These are phyloP conservation scores for Spergularia bocconei DNA, from an alignment of 148 eudicot genomes.

Conservation along the genomic window DNA sequence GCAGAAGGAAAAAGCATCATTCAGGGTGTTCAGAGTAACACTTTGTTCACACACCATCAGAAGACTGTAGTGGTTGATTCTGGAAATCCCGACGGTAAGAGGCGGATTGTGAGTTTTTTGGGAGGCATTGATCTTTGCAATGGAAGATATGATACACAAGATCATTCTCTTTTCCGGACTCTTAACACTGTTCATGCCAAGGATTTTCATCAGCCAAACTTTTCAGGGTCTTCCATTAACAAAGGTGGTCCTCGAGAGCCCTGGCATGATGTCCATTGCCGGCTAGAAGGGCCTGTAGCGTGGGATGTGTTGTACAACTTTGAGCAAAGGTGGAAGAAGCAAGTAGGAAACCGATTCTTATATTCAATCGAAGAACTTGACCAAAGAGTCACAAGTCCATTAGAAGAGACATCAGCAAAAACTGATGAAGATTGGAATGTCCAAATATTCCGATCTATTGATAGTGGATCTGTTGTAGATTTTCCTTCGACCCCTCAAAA, in stretches of 20 bases:
- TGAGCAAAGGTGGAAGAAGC: conserved; percentile 81
- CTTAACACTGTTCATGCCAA: conserved; percentile 43
- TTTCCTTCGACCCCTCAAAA: conserved; percentile 44
- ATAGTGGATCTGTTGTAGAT: conserved; percentile 54
- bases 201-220: conserved; percentile 87
- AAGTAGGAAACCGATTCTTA: conserved; percentile 40
- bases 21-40: conserved; percentile 49
- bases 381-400: conserved; percentile 32
- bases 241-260: conserved; percentile 96
- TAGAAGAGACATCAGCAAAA: conserved; percentile 21
- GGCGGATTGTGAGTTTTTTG: conserved; percentile 56
- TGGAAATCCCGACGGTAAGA: conserved; percentile 34
- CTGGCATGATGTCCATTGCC: conserved; percentile 87
- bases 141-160: conserved; percentile 70
- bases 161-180: conserved; percentile 61
- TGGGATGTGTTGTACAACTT: conserved; percentile 89
- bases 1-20: conserved; percentile 46
- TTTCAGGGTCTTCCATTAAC: conserved; percentile 47
- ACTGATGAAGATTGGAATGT: conserved; percentile 70
- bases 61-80: conserved; percentile 64
- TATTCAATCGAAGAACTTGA: conserved; percentile 40
- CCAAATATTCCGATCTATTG: conserved; percentile 81
- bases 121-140: conserved; percentile 93
- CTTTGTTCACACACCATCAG: conserved; percentile 86
- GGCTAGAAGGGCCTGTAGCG: conserved; percentile 76